Base-by-base conservation (phyloP, 73 alveolate species). In the Tetrahymena malaccensis region DNA sequence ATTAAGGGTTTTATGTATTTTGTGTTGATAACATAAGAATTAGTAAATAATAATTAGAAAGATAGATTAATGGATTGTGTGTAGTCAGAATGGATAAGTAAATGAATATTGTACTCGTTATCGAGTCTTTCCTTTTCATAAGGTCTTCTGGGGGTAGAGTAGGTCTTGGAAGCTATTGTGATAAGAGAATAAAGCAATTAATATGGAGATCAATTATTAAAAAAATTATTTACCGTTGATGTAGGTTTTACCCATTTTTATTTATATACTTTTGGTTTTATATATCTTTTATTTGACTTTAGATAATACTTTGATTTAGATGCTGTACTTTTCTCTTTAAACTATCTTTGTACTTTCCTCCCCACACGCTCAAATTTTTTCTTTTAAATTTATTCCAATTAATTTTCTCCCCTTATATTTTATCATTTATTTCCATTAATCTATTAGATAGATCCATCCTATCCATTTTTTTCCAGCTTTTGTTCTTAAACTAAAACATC, bases 101-200 rank as follows among this genome's bases (percentile, higher is more conserved):
- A 37, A 95, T 40, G 84, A 43, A 95, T 85, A 34, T 34, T 43
- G 94, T 98, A 97, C 98, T 98, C 99, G 94, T 97, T 97, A 95
- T 97, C 99, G 93, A 98, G 97, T 94, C 99, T 96, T 95, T 98
- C 99, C 98, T 98, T 98, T 97, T 98, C 99, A 96, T 96, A 98
- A 58, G 99, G 99, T 93, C 98, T 97, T 97, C 98, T 96, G 94
- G 99, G 99, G 95, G 98, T 97, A 55, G 94, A 96, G 94, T 98
- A 96, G 84, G 99, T 98, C 98, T 97, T 98, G 95, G 98, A 89
- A 94, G 93, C 98, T 97, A 94, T 83, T 37, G 35, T 84, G 83
- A 55, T 70, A 70, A 70, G 37, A 31, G 89, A 31, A 70, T n/a
- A 70, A 56, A 70, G 43, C 40, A 70, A 70, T 70, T 70, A 70